Base-by-base conservation (phyloP, 2,329 filamentous ascomycete genomes). In the Scytalidium sp. region DNA sequence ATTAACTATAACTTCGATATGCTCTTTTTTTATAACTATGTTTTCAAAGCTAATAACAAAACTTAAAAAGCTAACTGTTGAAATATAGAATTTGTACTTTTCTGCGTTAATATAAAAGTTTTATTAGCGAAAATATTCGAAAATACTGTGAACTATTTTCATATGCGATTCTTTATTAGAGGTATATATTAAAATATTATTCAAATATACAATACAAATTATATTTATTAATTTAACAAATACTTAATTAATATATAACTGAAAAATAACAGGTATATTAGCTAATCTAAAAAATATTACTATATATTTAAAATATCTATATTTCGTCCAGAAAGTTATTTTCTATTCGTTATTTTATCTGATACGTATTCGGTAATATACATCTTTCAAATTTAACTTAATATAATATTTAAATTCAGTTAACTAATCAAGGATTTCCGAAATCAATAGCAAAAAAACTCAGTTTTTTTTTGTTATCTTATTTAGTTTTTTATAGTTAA, bases 301-400 rank as follows among this genome's bases (percentile, higher is more conserved):
- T 23, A 52, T 20, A 44, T 25, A 51, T 41, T 53, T 41, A 19
- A 47, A 25, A 46, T 50, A n/a, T n/a, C 19, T 36, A 45, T 49
- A 39, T 44, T 22, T 44, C 1, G 55, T 68, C n/a, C 47, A 20
- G 47, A 70, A 72, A 0, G 57, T 56, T 11, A 54, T 69, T 49
- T 63, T 68, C 59, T 54, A 67, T 51, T 68, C 53, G 39, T 70
- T 46, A 9, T 59, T 58, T 54, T 59, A 19, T 19, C 50, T 56
- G 19, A 71, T 68, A 5, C 54, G 25, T 2, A 70, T 62, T 3
- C 58, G 29, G 42, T 70, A 60, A 56, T 65, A 71, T 0, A 52
- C 49, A 15, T 58, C 53, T 50, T 63, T 62, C 5, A 62, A 50
- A 51, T 65, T 52, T 10, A 71, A 53, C 43, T 63, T 68, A 25